Evolutionary conservation across 2,329 filamentous ascomycete genomes (phyloP), one percentile per base, ranked within the genome.

Genomic region (Xylariaceae sp.): DNA sequence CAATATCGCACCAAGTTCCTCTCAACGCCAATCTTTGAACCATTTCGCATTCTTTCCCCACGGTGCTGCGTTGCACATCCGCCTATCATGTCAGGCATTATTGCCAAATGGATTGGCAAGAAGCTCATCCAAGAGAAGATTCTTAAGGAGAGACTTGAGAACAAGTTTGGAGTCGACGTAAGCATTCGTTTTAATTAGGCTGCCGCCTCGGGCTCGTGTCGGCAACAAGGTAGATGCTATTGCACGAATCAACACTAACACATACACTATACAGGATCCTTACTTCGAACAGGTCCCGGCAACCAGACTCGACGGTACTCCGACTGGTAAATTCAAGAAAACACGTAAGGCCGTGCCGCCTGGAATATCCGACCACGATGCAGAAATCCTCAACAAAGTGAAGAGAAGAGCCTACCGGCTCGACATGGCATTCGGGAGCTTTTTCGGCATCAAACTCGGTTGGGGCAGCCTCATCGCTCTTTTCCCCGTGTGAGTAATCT

Each of bases 401-500:
- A 92, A 95, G 71, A 82, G 87, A 63, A 81, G 87, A 54, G 91
- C 94, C 32, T 95, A 96, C 72, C 80, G 84, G 36, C 81, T 96
- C 22, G 94, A 97, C 71, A 87, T 90, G 76, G 83, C 81, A 51
- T 80, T 96, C 5, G 95, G 92, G 75, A 91, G 82, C 66, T 82
- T 89, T 67, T 82, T 87, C 60, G 90, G 91, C 41, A 80, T 95
- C 55, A 83, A 86, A 54, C 92, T 97, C 67, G 94, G 94, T 51
- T 96, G 91, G 90, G 84, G 88, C 48, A 88, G 86, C 63, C 81
- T 96, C 54, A 89, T 97, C 64, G 94, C 86, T 13, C 68, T 97
- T 7, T 71, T 97, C 51, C 94, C 94, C 63, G 82, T 82, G 81
- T 90, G 79, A 78, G 88, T 80, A 52, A 12, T 60, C 16, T 52